phyloP scores from a whole-genome alignment of 306 rosid species.

The Adenanthera pavonina region DNA sequence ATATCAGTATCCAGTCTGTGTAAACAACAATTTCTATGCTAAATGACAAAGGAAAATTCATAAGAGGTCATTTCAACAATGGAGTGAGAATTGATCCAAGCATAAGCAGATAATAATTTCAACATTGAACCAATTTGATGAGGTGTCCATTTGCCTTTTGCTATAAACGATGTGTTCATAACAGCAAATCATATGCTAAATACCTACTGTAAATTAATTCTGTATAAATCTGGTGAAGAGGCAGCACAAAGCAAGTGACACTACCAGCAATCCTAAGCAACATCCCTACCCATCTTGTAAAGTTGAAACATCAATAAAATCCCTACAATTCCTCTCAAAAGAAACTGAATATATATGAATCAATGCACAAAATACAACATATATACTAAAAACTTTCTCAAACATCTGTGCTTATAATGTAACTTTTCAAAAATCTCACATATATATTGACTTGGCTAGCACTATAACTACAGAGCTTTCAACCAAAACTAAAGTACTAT shows the following conservation, averaged over 20 bases:
- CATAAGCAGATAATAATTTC: slow-evolving; percentile 2
- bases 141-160: not conserved
- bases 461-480: not conserved
- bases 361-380: not conserved
- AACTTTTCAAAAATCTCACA: too few species aligned
- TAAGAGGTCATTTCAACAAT: not conserved
- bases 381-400: not conserved
- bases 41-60: slow-evolving; percentile 18
- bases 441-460: not conserved
- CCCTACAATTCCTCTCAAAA: slow-evolving; percentile 3
- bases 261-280: slow-evolving; percentile 83
- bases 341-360: slow-evolving; percentile 3
- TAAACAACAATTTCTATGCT: not conserved
- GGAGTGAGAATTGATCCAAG: slow-evolving; percentile 18
- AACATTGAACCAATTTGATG: slow-evolving; percentile 25
- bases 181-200: slow-evolving; percentile 25
- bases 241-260: slow-evolving; percentile 97
- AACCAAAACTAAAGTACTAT: slow-evolving; percentile 1
- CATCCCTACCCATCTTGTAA: slow-evolving; percentile 89
- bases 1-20: not conserved
- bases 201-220: slow-evolving; percentile 91
- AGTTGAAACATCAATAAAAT: slow-evolving; percentile 31
- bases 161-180: not conserved
- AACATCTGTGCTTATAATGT: not conserved
- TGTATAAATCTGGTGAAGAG: slow-evolving; percentile 82